Base-by-base conservation (phyloP, 176 grass and related monocot genomes). In the Leersia perrieri region DNA sequence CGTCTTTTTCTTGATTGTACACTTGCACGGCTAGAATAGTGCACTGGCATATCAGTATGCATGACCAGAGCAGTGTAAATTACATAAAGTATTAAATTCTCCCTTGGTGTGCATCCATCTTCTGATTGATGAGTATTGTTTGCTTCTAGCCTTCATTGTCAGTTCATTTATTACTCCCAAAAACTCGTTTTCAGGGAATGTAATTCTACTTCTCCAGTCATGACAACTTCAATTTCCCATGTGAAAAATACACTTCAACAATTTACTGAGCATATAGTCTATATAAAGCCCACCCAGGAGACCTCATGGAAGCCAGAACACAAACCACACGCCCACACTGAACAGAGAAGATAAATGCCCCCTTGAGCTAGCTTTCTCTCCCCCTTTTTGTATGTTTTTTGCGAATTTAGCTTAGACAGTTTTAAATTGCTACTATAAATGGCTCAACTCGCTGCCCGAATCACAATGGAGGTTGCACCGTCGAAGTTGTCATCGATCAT, bases 391-490 rank as follows among this genome's bases (percentile, higher is more conserved):
- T 18, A 47, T 26, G 2, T 66, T 3, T 5, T 5, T 45, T 47
- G 39, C 30, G 51, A 32, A 35, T 30, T 42, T 28, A 78, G 74
- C 14, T 51, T 70, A 13, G 27, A 3, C 9, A 22, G 3, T 29
- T 31, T 40, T 58, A 7, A 40, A 25, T 75, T 29, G 33, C 62
- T 66, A 38, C 61, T 14, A 22, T 38, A 70, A 14, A 86, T 73
- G 73, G 60, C 60, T 67, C 88, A 68, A 16, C 11, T 68, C 3
- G 18, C 11, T 0, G 44, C 11, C 33, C 66, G 60, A 22, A 27
- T 86, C 36, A 62, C 83, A 0, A 90, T 58, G 72, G 88, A 90
- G 88, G 79, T 90, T 0, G 79, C 88, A 1, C 88, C 88, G 0
- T 58, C 88, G 0, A 77, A 86, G 83, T 4, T 82, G 42, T 20